phyloP scores from a whole-genome alignment of 768 basidiomycete genomes.

The Tylopilus sp. region DNA sequence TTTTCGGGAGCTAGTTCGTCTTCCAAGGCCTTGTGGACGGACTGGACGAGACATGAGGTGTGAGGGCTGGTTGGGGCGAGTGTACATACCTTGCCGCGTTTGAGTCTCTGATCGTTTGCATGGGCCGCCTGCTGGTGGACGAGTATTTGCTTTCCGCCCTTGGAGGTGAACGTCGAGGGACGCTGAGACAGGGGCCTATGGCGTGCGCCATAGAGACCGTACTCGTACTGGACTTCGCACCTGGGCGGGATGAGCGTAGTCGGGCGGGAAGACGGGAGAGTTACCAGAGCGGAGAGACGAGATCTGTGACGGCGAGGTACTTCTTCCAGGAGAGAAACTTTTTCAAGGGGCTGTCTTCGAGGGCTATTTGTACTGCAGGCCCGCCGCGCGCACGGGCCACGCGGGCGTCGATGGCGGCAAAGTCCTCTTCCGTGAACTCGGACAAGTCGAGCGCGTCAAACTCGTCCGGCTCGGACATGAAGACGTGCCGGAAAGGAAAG shows the following conservation, averaged over 20 bases:
- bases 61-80: not conserved
- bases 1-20: constrained; percentile 62
- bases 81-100: constrained; percentile 51
- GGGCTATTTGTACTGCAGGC: constrained; percentile 33
- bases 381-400: constrained; percentile 12
- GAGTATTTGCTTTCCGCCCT: constrained; percentile 56
- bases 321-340: constrained; percentile 43
- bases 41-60: constrained; percentile 34
- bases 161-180: constrained; percentile 54
- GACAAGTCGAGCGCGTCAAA: constrained; percentile 51
- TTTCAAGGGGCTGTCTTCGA: constrained; percentile 39
- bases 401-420: constrained; percentile 36
- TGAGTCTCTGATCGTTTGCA: constrained; percentile 51
- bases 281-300: constrained; percentile 60
- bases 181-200: constrained; percentile 46
- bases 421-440: constrained; percentile 57
- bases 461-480: constrained; percentile 34
- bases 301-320: constrained; percentile 58
- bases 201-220: constrained; percentile 61
- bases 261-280: constrained; percentile 1
- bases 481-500: not conserved
- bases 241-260: constrained; percentile 35
- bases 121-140: constrained; percentile 50
- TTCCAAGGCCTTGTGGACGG: constrained; percentile 76
- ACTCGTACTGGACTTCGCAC: constrained; percentile 82